A percentile compares a stretch with the other conserved stretches of the same genome.
phyloP scores from a whole-genome alignment of 106 monocot genomes.

The Acorus calamus region DNA sequence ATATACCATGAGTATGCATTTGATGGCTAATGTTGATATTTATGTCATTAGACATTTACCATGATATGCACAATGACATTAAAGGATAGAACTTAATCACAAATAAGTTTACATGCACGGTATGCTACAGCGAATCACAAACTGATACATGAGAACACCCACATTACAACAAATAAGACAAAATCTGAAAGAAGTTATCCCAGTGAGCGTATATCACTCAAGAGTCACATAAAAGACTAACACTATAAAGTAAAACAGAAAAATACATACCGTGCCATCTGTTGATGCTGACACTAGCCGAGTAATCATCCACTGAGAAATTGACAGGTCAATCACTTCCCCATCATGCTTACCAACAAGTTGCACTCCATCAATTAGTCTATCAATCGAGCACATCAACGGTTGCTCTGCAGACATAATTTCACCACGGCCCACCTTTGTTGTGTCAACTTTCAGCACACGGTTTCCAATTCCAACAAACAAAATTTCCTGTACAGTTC shows the following conservation, averaged over 20 bases:
- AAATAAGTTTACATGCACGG: no score
- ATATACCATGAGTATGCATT: no score
- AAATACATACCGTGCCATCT: slow-evolving; percentile 85
- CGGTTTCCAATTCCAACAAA: slow-evolving; percentile 67
- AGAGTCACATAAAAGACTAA: no score
- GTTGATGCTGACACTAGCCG: slow-evolving; percentile 89
- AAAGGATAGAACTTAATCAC: no score
- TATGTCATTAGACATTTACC: no score
- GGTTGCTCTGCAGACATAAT: slow-evolving; percentile 75
- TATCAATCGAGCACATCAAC: slow-evolving; percentile 60
- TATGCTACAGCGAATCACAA: no score
- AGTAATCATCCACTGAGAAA: slow-evolving; percentile 99
- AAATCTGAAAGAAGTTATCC: no score
- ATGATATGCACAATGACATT: no score
- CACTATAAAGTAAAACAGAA: neutral
- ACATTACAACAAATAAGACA: no score
- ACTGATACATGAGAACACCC: no score
- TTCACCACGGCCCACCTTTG: slow-evolving; percentile 71
- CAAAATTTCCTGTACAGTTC: slow-evolving; percentile 56
- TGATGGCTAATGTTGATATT: no score
- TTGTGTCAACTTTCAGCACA: slow-evolving; percentile 83
- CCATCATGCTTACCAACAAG: slow-evolving; percentile 88
- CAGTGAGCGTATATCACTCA: no score
- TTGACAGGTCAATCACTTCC: slow-evolving; percentile 86
- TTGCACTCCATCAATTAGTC: slow-evolving; percentile 68